phyloP scores from a whole-genome alignment of 345 rosid genomes.

The Hibiscus syriacus region DNA sequence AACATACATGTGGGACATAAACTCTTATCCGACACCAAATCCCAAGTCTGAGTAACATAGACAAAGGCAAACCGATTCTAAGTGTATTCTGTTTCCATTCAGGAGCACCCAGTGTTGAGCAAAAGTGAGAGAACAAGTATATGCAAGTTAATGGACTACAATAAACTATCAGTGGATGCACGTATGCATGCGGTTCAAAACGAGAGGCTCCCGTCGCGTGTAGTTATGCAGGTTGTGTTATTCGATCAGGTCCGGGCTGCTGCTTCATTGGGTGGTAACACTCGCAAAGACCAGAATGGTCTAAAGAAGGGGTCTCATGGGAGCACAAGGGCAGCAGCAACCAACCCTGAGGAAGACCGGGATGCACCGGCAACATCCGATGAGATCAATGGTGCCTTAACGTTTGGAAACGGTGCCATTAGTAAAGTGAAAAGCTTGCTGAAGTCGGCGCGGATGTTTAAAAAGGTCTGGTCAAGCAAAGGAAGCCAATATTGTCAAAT shows the following conservation, averaged over 20 bases:
- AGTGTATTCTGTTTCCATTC: conserved; percentile 9
- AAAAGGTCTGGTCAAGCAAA: conserved; percentile 47
- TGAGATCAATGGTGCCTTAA: conserved; percentile 57
- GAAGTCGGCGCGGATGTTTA: conserved; percentile 53
- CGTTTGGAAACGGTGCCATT: conserved; percentile 32
- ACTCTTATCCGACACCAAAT: no score
- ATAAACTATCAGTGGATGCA: conserved; percentile 75
- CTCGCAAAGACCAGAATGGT: conserved; percentile 50
- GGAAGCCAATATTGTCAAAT: conserved; percentile 48
- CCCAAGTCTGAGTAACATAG: no score
- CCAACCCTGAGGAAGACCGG: no score
- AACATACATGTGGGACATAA: no score
- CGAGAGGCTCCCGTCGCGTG: conserved; percentile 69
- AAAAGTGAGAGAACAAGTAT: conserved; percentile 75
- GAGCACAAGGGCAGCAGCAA: no score
- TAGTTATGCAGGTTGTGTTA: conserved; percentile 69
- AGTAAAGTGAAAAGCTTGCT: conserved; percentile 62
- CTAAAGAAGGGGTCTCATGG: no score
- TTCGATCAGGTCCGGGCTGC: conserved; percentile 67
- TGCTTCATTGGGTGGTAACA: conserved; percentile 71
- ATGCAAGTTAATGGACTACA: conserved; percentile 82
- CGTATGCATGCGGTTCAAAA: conserved; percentile 83
- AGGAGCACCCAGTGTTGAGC: conserved; percentile 73
- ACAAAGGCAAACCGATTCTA: background rate
- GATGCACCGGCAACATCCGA: conserved; percentile 58